A percentile compares a stretch with the other conserved stretches of the same genome.
These are phyloP conservation scores for Ophiocordyceps robertsii DNA, from an alignment of 2,329 filamentous ascomycete genomes.

Conservation along the genomic window DNA sequence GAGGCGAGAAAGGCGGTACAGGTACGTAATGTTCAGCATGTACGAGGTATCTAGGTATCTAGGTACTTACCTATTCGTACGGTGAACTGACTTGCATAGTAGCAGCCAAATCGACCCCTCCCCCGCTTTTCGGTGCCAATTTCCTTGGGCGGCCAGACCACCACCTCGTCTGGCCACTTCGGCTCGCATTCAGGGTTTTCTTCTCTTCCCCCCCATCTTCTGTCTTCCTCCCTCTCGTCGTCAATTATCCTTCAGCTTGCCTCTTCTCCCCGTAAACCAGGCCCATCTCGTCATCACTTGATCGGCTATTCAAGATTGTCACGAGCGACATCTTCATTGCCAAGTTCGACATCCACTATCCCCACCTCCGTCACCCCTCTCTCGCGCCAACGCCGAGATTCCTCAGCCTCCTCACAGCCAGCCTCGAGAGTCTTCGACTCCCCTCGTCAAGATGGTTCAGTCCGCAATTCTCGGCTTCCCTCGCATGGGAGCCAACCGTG, in stretches of 20 bases:
- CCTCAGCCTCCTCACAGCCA: background rate
- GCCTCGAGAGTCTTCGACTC: conserved; percentile 5
- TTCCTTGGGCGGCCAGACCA: conserved; percentile 6
- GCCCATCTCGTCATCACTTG: background rate
- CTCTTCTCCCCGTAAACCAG: conserved; percentile 5
- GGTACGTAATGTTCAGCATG: too few relatives aligned
- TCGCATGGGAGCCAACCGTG: conserved; percentile 95
- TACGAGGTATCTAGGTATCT: too few relatives aligned
- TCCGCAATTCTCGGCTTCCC: conserved; percentile 91
- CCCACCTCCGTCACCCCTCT: background rate
- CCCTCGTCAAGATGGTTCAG: conserved; percentile 43
- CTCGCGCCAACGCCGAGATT: conserved; percentile 1
- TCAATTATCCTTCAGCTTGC: conserved; percentile 6
- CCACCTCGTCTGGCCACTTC: conserved; percentile 6
- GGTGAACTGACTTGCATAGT: too few relatives aligned
- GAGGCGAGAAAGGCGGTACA: too few relatives aligned
- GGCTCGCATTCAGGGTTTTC: conserved; percentile 3
- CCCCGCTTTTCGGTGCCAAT: conserved; percentile 20
- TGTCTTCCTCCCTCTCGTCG: conserved; percentile 3
- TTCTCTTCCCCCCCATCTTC: conserved; percentile 8
- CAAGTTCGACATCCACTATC: background rate
- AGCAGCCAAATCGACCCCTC: conserved; percentile 10
- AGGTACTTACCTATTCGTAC: too few relatives aligned
- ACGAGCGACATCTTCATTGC: background rate
- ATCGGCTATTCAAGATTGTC: too few relatives aligned